phyloP scores from a whole-genome alignment of 2,329 filamentous ascomycete species.

The Stachybotrys chlorohalonatus region DNA sequence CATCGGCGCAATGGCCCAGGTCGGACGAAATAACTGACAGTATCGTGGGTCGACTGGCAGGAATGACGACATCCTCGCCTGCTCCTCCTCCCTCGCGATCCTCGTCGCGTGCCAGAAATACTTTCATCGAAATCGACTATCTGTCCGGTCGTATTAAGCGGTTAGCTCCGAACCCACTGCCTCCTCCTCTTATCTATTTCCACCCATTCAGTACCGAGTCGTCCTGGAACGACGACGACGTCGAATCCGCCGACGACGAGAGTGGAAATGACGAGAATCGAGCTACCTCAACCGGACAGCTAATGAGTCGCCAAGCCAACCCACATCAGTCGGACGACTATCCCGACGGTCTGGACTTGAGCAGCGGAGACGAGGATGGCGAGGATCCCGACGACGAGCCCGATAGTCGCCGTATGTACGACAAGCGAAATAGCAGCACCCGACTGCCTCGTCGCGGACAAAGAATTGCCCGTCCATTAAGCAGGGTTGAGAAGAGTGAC shows the following conservation, averaged over 20 bases:
- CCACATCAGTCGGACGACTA: conserved; percentile 31
- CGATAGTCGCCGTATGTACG: conserved; percentile 19
- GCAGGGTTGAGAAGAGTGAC: conserved; percentile 22
- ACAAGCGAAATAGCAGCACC: conserved; percentile 6
- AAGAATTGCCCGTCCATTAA: conserved; percentile 10
- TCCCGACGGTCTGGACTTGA: conserved; percentile 28
- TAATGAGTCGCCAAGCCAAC: conserved; percentile 23
- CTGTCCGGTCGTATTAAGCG: conserved; percentile 30
- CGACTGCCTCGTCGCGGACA: conserved; percentile 11
- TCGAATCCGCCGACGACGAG: conserved; percentile 17
- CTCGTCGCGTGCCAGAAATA: background rate
- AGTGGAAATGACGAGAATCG: background rate
- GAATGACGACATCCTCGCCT: conserved; percentile 31
- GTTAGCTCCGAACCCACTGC: conserved; percentile 38
- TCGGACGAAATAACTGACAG: conserved; percentile 25
- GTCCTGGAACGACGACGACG: conserved; percentile 21
- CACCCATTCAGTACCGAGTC: conserved; percentile 34
- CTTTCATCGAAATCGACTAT: conserved; percentile 35
- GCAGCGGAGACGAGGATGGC: conserved; percentile 31
- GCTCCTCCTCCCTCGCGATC: conserved; percentile 2
- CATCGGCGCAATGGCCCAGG: conserved; percentile 1
- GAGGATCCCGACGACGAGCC: conserved; percentile 28
- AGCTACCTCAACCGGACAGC: conserved; percentile 15
- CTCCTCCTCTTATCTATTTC: conserved; percentile 43
- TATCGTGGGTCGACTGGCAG: conserved; percentile 32